phyloP scores from a whole-genome alignment of 768 basidiomycete species.

The Mycena haematopus region DNA sequence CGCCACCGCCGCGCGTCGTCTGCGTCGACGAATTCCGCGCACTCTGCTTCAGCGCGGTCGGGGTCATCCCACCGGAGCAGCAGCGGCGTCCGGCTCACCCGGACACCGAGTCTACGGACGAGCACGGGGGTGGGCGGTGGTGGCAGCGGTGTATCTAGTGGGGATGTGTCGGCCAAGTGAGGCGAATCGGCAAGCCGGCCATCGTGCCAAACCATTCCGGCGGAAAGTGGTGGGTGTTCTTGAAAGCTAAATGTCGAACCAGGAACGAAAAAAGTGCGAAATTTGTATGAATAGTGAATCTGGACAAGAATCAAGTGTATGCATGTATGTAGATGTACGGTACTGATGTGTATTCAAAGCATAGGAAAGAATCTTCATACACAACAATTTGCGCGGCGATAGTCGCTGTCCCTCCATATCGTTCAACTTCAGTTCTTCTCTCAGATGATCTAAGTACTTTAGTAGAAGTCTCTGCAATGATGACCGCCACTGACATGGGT shows the following conservation, averaged over 20 bases:
- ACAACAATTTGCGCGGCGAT: not conserved
- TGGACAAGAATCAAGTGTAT: not conserved
- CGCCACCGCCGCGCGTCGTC: conserved; percentile 83
- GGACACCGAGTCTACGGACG: conserved; percentile 27
- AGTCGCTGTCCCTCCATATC: too few relatives aligned
- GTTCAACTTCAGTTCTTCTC: too few relatives aligned
- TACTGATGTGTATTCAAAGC: not conserved
- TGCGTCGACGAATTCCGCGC: conserved; percentile 63
- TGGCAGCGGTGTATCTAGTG: not conserved
- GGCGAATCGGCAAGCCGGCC: not conserved
- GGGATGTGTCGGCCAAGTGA: not conserved
- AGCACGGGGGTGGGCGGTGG: not conserved
- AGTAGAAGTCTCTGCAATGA: not conserved
- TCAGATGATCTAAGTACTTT: too few relatives aligned
- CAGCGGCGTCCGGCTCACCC: conserved; percentile 16
- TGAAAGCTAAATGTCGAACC: not conserved
- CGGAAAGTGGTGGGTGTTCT: not conserved
- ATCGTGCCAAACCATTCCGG: too few relatives aligned
- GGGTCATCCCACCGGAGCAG: conserved; percentile 46
- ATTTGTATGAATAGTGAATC: not conserved
- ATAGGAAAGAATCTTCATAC: not conserved
- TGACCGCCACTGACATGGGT: not conserved
- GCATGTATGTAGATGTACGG: not conserved
- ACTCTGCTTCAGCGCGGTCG: conserved; percentile 47
- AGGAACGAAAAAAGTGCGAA: not conserved